phyloP scores from a whole-genome alignment of 768 basidiomycete species.

The Harrya chromipes region DNA sequence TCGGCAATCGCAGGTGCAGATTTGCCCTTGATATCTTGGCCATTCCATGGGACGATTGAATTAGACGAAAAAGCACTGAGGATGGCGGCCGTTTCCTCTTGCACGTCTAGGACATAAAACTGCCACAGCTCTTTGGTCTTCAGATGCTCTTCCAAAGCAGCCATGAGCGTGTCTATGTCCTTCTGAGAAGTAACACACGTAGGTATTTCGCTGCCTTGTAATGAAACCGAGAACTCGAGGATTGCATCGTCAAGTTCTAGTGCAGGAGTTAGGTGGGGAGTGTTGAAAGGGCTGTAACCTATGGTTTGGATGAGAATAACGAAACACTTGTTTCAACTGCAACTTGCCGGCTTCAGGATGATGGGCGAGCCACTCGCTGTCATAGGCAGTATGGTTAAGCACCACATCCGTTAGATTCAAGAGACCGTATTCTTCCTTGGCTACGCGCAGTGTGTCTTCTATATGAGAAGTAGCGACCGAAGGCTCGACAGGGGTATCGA shows the following conservation, averaged over 20 bases:
- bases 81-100: slow-evolving; percentile 58
- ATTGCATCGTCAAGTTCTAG: slow-evolving; percentile 89
- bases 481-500: slow-evolving; percentile 40
- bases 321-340: not conserved
- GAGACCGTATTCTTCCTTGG: slow-evolving; percentile 83
- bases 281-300: slow-evolving; percentile 91
- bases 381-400: slow-evolving; percentile 95
- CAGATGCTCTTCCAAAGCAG: slow-evolving; percentile 58
- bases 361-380: slow-evolving; percentile 85
- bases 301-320: slow-evolving; percentile 2
- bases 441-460: slow-evolving; percentile 61
- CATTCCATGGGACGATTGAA: slow-evolving; percentile 55
- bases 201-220: slow-evolving; percentile 68
- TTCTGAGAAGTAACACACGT: slow-evolving; percentile 56
- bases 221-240: slow-evolving; percentile 69
- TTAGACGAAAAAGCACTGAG: slow-evolving; percentile 28
- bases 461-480: slow-evolving; percentile 57
- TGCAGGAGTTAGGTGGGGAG: slow-evolving; percentile 90
- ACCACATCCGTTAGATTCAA: slow-evolving; percentile 93
- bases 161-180: slow-evolving; percentile 68
- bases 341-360: slow-evolving; percentile 92
- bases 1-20: slow-evolving; percentile 63
- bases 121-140: slow-evolving; percentile 82
- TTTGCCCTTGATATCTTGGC: slow-evolving; percentile 56
- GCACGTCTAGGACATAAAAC: slow-evolving; percentile 85